phyloP scores from a whole-genome alignment of 2,329 filamentous ascomycete species.

The Macroventuria anomochaeta region DNA sequence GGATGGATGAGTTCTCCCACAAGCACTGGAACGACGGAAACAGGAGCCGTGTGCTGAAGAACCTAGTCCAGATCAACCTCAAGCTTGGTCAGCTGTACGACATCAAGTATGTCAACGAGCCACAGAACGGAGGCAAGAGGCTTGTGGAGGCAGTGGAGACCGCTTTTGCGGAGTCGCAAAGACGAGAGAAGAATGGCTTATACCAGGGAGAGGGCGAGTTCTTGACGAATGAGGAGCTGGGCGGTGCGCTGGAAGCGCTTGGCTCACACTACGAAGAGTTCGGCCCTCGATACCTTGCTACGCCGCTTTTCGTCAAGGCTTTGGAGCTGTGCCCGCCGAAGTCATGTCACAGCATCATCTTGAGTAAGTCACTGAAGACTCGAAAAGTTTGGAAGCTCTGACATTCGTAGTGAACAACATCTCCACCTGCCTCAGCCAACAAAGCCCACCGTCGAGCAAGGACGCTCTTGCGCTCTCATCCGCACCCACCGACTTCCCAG shows the following conservation, averaged over 20 bases:
- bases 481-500: conserved; percentile 45
- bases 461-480: conserved; percentile 36
- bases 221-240: conserved; percentile 74
- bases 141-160: conserved; percentile 85
- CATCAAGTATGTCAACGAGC: conserved; percentile 75
- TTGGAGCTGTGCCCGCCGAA: conserved; percentile 69
- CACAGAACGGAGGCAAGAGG: conserved; percentile 74
- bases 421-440: conserved; percentile 74
- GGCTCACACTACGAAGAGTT: conserved; percentile 77
- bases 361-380: conserved; percentile 63
- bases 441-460: conserved; percentile 50
- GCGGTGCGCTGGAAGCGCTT: conserved; percentile 77
- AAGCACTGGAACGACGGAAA: conserved; percentile 51
- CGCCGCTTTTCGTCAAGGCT: conserved; percentile 86
- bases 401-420: conserved; percentile 74
- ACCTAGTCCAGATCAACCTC: conserved; percentile 75
- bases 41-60: conserved; percentile 72
- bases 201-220: conserved; percentile 74
- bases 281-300: conserved; percentile 78
- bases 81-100: conserved; percentile 87
- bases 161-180: conserved; percentile 73
- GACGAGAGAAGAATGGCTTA: conserved; percentile 70
- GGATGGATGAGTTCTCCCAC: conserved; percentile 55
- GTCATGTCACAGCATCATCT: conserved; percentile 77
- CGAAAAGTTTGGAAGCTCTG: conserved; percentile 12